Conservation (phyloP, 129 eudicot genomes). For the Rutidosis leptorrhynchoides region DNA sequence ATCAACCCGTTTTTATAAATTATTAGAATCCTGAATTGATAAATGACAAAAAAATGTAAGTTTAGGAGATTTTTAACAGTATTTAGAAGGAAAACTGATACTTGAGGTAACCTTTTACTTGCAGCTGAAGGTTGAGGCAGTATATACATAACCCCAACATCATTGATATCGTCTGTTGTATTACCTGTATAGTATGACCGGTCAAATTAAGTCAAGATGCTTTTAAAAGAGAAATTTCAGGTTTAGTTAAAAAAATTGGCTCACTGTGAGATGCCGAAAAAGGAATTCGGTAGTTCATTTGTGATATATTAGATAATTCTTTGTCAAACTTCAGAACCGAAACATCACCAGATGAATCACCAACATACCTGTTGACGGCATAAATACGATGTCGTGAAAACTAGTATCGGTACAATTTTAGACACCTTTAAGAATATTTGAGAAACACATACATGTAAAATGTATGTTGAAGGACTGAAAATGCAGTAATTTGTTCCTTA, state of each 20-base stretch:
- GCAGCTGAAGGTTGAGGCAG: conserved; percentile 87
- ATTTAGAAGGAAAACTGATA: conserved; percentile 8
- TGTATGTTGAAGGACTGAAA: no score
- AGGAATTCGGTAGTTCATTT: conserved; percentile 77
- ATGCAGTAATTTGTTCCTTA: no score
- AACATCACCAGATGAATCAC: conserved; percentile 75
- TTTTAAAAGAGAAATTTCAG: neutral
- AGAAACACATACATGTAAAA: no score
- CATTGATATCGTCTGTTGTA: conserved; percentile 43
- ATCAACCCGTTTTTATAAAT: conserved; percentile 66
- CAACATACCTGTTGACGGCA: conserved; percentile 64
- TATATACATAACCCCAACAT: conserved; percentile 55
- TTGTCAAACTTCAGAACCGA: conserved; percentile 63
- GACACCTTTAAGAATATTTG: no score
- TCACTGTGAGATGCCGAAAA: conserved; percentile 76
- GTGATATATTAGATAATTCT: conserved; percentile 45
- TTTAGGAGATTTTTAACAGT: conserved; percentile 14
- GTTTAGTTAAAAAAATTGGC: conserved; percentile 16
- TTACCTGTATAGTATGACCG: conserved; percentile 37
- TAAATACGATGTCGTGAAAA: neutral
- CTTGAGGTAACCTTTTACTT: conserved; percentile 63
- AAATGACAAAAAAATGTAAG: conserved; percentile 18
- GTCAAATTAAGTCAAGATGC: neutral
- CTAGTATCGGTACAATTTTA: no score
- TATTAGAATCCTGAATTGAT: conserved; percentile 68